Conservation (phyloP, 2,329 filamentous ascomycete species). For the Pseudogymnoascus sp. region DNA sequence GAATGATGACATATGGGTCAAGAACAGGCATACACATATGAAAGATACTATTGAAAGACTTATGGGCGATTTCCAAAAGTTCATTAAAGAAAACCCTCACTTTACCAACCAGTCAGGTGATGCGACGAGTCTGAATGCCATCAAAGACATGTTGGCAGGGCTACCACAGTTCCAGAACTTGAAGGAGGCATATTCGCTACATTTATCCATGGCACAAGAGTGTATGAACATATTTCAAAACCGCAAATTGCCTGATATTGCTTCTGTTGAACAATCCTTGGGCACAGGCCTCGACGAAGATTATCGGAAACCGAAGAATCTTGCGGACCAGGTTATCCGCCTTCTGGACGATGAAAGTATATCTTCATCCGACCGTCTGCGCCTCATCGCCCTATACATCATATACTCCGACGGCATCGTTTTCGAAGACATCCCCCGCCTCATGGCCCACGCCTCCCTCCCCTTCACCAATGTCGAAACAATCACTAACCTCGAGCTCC, state of each 20-base stretch:
- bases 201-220: constrained; percentile 93
- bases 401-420: constrained; percentile 82
- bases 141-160: constrained; percentile 94
- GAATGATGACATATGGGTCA: constrained; percentile 89
- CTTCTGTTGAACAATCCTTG: constrained; percentile 80
- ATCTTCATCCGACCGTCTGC: constrained; percentile 63
- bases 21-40: constrained; percentile 93
- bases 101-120: constrained; percentile 69
- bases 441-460: constrained; percentile 75
- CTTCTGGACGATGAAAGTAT: constrained; percentile 81
- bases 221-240: constrained; percentile 90
- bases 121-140: constrained; percentile 73
- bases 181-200: constrained; percentile 89
- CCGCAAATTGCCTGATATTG: constrained; percentile 78
- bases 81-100: constrained; percentile 83
- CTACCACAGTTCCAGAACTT: constrained; percentile 91
- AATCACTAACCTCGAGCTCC: constrained; percentile 68
- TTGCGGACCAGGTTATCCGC: constrained; percentile 76
- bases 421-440: constrained; percentile 71
- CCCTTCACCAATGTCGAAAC: constrained; percentile 65
- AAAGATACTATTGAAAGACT: constrained; percentile 93
- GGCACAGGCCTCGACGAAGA: constrained; percentile 92
- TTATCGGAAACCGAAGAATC: constrained; percentile 79
- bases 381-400: constrained; percentile 77
- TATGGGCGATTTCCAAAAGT: constrained; percentile 86